Conservation (phyloP, 805 yeast species). For the Kuraishia ogatae region DNA sequence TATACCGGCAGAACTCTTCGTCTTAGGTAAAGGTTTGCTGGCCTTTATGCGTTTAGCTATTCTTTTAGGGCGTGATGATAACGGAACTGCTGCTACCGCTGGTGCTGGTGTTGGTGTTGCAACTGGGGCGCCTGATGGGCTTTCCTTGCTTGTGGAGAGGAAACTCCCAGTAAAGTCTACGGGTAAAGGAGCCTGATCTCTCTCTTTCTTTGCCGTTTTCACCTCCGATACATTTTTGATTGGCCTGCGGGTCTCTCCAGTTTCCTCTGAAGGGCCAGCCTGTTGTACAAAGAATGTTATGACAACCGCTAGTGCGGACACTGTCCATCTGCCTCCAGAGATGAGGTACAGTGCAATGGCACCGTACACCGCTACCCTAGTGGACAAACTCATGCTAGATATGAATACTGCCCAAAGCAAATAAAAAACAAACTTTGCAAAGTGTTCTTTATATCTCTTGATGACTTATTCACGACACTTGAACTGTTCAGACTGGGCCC, state of each 20-base stretch:
- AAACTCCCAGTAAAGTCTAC: conserved; percentile 1
- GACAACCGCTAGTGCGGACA: conserved; percentile 18
- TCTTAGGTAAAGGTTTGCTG: conserved; percentile 10
- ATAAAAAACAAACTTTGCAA: neutral
- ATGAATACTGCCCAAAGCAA: too few relatives aligned
- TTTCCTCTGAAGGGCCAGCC: neutral
- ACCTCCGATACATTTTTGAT: neutral
- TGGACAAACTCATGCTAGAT: neutral
- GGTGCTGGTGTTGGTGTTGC: neutral
- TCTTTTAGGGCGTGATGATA: conserved; percentile 16
- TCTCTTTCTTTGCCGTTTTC: neutral
- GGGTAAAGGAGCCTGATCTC: neutral
- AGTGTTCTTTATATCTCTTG: neutral
- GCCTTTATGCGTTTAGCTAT: conserved; percentile 34
- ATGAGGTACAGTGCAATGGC: conserved; percentile 18
- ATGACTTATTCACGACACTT: too few relatives aligned
- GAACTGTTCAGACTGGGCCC: neutral
- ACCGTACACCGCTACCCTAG: neutral
- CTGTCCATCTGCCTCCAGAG: conserved; percentile 34
- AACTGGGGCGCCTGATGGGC: neutral
- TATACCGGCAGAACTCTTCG: conserved; percentile 15
- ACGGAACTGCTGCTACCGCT: neutral
- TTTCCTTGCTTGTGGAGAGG: conserved; percentile 1
- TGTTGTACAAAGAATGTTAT: conserved; percentile 3
- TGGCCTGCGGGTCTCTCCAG: neutral